phyloP scores from a whole-genome alignment of 1,284 basidiomycete species.

The Ustilago loliicola region DNA sequence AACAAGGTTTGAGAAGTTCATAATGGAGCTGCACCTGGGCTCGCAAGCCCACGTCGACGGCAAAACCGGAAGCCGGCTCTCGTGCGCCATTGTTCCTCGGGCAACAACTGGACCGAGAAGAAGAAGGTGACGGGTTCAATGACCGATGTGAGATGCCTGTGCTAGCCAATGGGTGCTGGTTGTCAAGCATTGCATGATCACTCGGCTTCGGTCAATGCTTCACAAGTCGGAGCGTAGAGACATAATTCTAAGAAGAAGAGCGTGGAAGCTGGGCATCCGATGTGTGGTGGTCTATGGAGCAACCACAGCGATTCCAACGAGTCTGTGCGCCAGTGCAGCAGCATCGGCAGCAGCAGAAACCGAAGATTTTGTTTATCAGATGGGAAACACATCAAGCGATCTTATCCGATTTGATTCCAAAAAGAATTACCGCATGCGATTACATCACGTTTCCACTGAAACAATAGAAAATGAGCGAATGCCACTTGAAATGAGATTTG shows the following conservation, averaged over 20 bases:
- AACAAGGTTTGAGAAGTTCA: not conserved
- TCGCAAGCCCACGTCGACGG: slow-evolving; percentile 17
- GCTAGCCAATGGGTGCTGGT: not conserved
- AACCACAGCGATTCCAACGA: not conserved
- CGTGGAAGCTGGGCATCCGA: not conserved
- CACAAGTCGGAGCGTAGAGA: not conserved
- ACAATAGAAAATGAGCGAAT: slow-evolving; percentile 4
- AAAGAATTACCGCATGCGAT: not conserved
- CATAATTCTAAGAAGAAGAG: not conserved
- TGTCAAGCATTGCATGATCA: not conserved
- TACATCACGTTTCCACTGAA: not conserved
- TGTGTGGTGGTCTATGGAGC: no score
- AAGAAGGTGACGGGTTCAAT: not conserved
- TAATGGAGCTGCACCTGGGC: not conserved
- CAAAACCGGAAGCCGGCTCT: not conserved
- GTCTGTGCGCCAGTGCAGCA: not conserved
- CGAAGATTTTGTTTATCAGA: slow-evolving; percentile 23
- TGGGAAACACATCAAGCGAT: slow-evolving; percentile 6
- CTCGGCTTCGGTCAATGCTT: not conserved
- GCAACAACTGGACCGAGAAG: not conserved
- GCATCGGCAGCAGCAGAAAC: not conserved
- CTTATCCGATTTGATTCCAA: slow-evolving; percentile 15
- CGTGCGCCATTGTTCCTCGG: not conserved
- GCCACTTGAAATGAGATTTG: not conserved
- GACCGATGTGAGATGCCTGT: no score